Conservation (phyloP, 139 green algal genomes). For the Astrephomene gubernaculifera region DNA sequence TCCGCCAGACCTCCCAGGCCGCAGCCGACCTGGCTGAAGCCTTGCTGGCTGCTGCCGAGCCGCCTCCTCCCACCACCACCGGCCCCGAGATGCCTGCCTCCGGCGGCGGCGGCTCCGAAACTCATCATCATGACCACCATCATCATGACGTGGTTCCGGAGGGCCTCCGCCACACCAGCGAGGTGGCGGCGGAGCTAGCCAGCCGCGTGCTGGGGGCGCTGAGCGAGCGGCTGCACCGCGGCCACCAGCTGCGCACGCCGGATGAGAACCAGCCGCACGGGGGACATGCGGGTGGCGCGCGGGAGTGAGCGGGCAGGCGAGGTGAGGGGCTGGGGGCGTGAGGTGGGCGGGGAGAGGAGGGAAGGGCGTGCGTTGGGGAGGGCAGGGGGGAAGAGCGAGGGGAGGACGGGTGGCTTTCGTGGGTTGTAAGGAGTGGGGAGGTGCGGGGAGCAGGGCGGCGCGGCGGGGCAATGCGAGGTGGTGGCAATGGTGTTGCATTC, state of each 20-base stretch:
- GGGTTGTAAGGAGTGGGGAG: no score
- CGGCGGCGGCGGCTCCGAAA: not conserved
- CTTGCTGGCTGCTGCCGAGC: not conserved
- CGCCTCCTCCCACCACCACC: not conserved
- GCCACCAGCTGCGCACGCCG: not conserved
- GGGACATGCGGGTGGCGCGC: no score
- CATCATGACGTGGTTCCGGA: conserved; percentile 4
- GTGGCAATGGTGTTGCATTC: no score
- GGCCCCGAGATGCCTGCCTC: not conserved
- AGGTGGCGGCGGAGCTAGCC: conserved; percentile 35
- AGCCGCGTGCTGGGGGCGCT: not conserved
- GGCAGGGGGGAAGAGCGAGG: no score
- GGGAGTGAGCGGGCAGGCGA: no score
- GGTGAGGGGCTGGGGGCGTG: no score
- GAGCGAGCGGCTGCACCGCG: not conserved
- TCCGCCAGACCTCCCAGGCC: conserved; percentile 5
- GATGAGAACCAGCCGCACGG: not conserved
- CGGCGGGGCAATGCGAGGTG: no score
- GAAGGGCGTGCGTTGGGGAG: no score
- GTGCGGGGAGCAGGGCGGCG: no score
- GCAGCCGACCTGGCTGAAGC: conserved; percentile 2
- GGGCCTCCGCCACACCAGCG: conserved; percentile 17
- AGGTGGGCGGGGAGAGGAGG: no score
- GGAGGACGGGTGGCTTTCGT: no score
- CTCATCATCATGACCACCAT: no score